Evolutionary conservation across 73 alveolate species (phyloP).

Genomic region (Blepharisma stoltei): DNA sequence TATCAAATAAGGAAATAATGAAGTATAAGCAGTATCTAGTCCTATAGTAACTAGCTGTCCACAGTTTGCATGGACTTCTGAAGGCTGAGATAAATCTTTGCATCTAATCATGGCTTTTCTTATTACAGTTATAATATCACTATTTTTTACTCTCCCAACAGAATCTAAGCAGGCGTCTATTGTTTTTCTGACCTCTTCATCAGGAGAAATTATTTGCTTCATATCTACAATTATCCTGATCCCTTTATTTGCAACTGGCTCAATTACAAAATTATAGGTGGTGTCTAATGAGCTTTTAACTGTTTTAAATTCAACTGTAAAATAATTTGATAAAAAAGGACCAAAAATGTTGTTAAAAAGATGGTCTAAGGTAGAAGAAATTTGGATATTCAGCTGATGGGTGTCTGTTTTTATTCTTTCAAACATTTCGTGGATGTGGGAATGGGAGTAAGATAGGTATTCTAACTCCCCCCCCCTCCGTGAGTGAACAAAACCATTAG

Average conservation of each 20-base stretch:
- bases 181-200: slow-evolving; percentile 11
- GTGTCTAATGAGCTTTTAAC: background rate
- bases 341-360: background rate
- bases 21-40: background rate
- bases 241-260: background rate
- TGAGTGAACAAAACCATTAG: too few species aligned
- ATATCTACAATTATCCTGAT: background rate
- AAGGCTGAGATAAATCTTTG: background rate
- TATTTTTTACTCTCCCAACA: background rate
- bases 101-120: background rate
- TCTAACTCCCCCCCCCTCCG: too few species aligned
- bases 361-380: slow-evolving; percentile 1
- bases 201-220: background rate
- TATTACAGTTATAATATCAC: background rate
- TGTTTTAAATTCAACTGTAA: slow-evolving; percentile 8
- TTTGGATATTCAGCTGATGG: background rate
- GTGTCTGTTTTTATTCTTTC: slow-evolving; percentile 5
- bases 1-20: background rate
- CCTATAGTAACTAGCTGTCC: slow-evolving; percentile 12
- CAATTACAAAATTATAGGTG: background rate
- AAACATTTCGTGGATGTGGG: background rate
- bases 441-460: background rate
- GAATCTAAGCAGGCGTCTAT: slow-evolving; percentile 11
- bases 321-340: slow-evolving; percentile 20
- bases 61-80: slow-evolving; percentile 2